Base-by-base conservation (phyloP, 2,329 filamentous ascomycete genomes). In the Colletotrichum gigasporum region DNA sequence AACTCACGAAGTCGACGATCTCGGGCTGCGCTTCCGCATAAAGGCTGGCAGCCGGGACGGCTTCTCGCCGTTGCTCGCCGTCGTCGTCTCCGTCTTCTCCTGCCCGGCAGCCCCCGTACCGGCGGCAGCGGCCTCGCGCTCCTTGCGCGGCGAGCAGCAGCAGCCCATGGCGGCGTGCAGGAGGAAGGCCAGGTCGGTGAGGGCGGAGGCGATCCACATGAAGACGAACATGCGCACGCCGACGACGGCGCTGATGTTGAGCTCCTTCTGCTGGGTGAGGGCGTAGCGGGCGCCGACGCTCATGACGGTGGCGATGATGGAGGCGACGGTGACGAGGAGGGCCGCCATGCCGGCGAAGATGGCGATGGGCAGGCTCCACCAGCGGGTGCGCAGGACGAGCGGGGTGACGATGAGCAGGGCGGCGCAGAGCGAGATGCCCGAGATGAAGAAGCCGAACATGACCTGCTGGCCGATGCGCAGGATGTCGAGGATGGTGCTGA, bases 391-490 rank as follows among this genome's bases (percentile, higher is more conserved):
- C 53, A 86, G 71, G 62, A 82, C 85, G 77, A 90, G 69, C 79
- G 82, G 71, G 74, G 91, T 76, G 77, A 90, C 69, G 73, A 94
- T 86, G 65, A 96, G 87, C 69, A 94, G 86, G 69, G 94, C 73
- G 72, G 92, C 90, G 74, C 87, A 88, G 72, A 97, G 81, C 70
- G 90, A 83, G 42, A 88, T 83, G 51, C 88, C 90, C 7, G 89
- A 83, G 50, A 97, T 80, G 84, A 96, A 97, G 77, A 95, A 90
- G 67, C 87, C 91, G 73, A 96, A 97, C 94, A 97, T 97, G 85
- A 91, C 87, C 72, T 92, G 86, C 8, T 91, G 95, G 47, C 90
- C 91, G 63, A 90, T 83, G 58, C 86, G 85, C 69, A 97, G 90
- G 63, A 97, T 85, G 63, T 85, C 82, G 51, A 97, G 87, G 69